Evolutionary conservation across 495 filamentous ascomycete species (phyloP), one percentile per base, ranked within the genome.

Genomic region (Lichenothelia convexa): DNA sequence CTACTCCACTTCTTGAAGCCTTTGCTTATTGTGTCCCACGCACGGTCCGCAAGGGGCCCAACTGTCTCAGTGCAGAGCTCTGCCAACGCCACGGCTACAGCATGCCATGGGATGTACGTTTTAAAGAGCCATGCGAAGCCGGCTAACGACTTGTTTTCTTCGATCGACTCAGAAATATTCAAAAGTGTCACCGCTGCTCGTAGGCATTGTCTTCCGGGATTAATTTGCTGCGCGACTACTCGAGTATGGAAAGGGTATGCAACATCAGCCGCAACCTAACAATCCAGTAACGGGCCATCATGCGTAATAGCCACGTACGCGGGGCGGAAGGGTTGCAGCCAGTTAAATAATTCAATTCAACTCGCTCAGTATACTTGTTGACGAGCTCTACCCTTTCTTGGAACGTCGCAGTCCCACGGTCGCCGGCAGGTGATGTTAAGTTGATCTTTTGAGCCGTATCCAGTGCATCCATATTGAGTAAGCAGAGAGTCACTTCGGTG

Each of bases 401-500:
- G 9, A 12, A 12, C 9, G n/a, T 33, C 15, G 24, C 9, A 13
- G 1, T 2, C 15, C 15, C 24, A 29, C 9, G 15, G 8, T 12
- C 31, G 31, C 16, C 31, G 31, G 9, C 9, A n/a, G 31, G 8
- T 9, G 31, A 18, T 8, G 31, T 12, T 11, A 12, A 8, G 31
- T 12, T n/a, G 9, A 33, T 7, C 18, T 1, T 12, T 11, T 12
- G 1, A n/a, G n/a, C n/a, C n/a, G n/a, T n/a, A n/a, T n/a, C n/a
- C n/a, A n/a, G n/a, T 12, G 18, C 34, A 12, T 36, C 34, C 12
- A 11, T 16, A 12, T 7, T 26, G 18, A 36, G 21, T 9, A 36
- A 17, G 12, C 45, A 44, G 27, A 42, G 42, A 16, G 30, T 18
- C 34, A 45, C 39, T 17, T 48, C 45, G 7, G 45, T 45, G 11